Evolutionary conservation across 495 filamentous ascomycete species (phyloP), one percentile per base, ranked within the genome.

Genomic region (Delitschia confertaspora): DNA sequence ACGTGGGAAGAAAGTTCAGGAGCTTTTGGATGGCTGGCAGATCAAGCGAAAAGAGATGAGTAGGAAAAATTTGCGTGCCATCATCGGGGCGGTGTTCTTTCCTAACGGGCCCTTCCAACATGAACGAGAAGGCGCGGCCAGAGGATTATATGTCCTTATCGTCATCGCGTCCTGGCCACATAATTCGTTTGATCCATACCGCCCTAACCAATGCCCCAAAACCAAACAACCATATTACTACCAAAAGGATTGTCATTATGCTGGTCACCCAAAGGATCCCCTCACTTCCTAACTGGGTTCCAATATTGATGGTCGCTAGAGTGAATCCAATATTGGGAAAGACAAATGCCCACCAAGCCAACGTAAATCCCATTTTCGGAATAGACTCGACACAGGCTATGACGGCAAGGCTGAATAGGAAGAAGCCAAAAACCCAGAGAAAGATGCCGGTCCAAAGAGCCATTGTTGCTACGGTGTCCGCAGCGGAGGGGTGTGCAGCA

Each of bases 401-500:
- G 6, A 69, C 48, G 0, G 78, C 75, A 3, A 79, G 66, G 24
- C 64, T 66, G 53, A 85, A 84, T 64, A 84, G 82, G 80, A 80
- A 85, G 22, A 85, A 68, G 26, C 70, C 73, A n/a, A 85, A 60
- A 0, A 72, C 68, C 82, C 82, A 87, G 3, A 87, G 65, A 42
- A 82, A 82, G 1, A 81, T 71, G 4, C 69, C 76, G 1, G 64
- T 45, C 0, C 64, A 60, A n/a, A 79, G 56, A 0, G 75, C 73
- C 3, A 75, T 22, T 1, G 78, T 50, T 33, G 68, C 60, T 5
- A 79, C 44, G n/a, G 68, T 63, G 6, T 68, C 62, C 0, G 55
- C 60, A 1, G 57, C 53, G 7, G 19, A 11, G 4, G 51, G 45
- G 30, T 55, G 47, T 0, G 26, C 24, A 5, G 42, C 42, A 26